Evolutionary conservation across 495 filamentous ascomycete genomes (phyloP), one percentile per base, ranked within the genome.

Genomic region (Cercophora scortea): DNA sequence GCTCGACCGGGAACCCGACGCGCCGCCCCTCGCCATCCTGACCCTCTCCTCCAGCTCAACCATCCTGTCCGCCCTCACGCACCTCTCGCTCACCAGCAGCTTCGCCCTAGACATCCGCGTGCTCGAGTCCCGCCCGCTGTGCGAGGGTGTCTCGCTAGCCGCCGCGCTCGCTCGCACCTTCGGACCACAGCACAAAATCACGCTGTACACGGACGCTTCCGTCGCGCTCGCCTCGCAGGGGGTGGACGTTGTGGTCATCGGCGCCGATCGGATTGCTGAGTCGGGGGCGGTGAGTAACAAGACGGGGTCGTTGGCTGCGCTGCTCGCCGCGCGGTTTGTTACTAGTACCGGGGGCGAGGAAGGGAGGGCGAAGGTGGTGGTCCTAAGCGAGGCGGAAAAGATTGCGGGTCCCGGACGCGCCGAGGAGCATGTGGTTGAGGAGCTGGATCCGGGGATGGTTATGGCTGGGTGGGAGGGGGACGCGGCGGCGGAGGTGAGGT

Each of bases 41-140:
- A 85, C 81, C 0, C 57, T 85, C 3, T 86, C 83, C 0, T 71
- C 74, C 0, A 82, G 78, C 50, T 85, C 83, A 8, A 85, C 82
- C 0, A 83, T 86, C 51, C 65, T 59, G 8, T 42, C 49, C 8
- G 64, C 60, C 25, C 56, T 78, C 13, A 35, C 47, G 6, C 55
- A 58, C 17, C 56, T 64, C 12, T 49, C 60, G 10, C 32, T 46
- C 13, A 16, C 47, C 3, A 43, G 61, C 4, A 50, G 53, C 6
- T 53, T 65, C 32, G 47, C 56, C 4, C 60, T 87, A 25, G 77
- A 83, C 42, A 56, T 87, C 16, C 76, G 70, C 4, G 64, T 88
- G 17, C 70, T 88, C 1, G 85, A 88, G 52, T 86, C 85, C 6
- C 72, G 84, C 4, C 85, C 84, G 0, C 69, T 81, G 7, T 85